phyloP scores from a whole-genome alignment of 352 stramenopile species.

The Phytophthora sansomeana region DNA sequence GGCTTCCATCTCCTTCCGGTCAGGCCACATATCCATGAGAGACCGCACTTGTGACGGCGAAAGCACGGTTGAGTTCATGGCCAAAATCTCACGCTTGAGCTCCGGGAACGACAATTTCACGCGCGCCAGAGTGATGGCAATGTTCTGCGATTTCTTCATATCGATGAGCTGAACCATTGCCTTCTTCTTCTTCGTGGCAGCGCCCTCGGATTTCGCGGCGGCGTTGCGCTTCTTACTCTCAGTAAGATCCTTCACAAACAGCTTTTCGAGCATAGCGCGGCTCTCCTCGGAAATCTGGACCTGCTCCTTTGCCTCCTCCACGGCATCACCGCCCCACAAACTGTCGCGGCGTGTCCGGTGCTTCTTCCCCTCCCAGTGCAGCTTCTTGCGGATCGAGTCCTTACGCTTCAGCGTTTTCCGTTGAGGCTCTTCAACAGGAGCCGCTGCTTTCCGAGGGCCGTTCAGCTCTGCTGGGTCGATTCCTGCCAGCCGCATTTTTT shows the following conservation, averaged over 20 bases:
- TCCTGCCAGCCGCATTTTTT: constrained; percentile 85
- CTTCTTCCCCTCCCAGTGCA: constrained; percentile 84
- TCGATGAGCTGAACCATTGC: constrained; percentile 83
- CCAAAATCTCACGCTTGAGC: constrained; percentile 77
- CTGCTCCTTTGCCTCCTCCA: constrained; percentile 50
- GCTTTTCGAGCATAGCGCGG: constrained; percentile 73
- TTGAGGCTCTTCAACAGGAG: constrained; percentile 32
- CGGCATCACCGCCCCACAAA: constrained; percentile 59
- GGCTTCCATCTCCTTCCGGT: constrained; percentile 74
- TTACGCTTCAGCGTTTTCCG: constrained; percentile 57
- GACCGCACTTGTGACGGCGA: constrained; percentile 82
- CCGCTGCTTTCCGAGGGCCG: constrained; percentile 45
- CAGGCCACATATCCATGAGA: constrained; percentile 88
- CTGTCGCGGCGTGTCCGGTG: constrained; percentile 62
- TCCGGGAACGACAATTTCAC: constrained; percentile 77
- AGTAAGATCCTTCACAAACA: constrained; percentile 80
- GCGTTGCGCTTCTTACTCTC: constrained; percentile 59
- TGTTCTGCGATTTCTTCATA: constrained; percentile 92
- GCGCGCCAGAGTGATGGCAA: constrained; percentile 82
- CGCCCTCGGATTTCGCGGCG: constrained; percentile 30
- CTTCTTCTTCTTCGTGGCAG: constrained; percentile 62
- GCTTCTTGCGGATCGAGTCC: constrained; percentile 86
- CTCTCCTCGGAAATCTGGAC: constrained; percentile 79
- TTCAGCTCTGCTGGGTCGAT: constrained; percentile 76
- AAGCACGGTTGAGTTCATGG: constrained; percentile 79